Conservation (phyloP, 208 protist species). For the Willaertia magna region DNA sequence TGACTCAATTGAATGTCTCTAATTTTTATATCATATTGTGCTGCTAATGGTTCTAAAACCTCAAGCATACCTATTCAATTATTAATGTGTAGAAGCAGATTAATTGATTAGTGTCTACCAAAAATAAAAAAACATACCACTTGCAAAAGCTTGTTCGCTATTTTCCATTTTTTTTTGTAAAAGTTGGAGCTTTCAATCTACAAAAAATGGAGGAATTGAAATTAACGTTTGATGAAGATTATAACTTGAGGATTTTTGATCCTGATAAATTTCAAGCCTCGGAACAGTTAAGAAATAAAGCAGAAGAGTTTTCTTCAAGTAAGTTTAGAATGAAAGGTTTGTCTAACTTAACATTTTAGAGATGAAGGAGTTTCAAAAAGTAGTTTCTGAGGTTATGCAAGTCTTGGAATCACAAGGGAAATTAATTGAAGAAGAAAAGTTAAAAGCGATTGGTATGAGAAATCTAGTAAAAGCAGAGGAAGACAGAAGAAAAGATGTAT, state of each 20-base stretch:
- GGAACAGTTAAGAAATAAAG: not conserved
- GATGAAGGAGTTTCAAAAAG: not conserved
- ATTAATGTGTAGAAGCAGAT: no score
- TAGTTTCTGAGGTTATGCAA: not conserved
- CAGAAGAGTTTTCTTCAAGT: not conserved
- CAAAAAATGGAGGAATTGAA: not conserved
- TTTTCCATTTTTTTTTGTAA: no score
- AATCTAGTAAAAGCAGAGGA: constrained; percentile 3
- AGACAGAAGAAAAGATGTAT: not conserved
- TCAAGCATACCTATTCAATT: no score
- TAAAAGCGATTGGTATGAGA: constrained; percentile 2
- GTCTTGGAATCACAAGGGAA: not conserved
- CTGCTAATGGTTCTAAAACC: not conserved
- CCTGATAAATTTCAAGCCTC: not conserved
- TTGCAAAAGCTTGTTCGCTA: no score
- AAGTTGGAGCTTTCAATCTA: no score
- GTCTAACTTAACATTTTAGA: not conserved
- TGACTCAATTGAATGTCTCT: not conserved
- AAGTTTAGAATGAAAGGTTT: not conserved
- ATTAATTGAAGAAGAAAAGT: constrained; percentile 7
- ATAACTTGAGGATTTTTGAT: not conserved
- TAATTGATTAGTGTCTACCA: no score
- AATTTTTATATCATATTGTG: not conserved
- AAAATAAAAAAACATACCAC: no score
- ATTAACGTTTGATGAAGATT: not conserved